A percentile compares a stretch with the other conserved stretches of the same genome.
Evolutionary conservation across 1,139 yeast species (phyloP).

Genomic region (Zygoascus hellenicus): DNA sequence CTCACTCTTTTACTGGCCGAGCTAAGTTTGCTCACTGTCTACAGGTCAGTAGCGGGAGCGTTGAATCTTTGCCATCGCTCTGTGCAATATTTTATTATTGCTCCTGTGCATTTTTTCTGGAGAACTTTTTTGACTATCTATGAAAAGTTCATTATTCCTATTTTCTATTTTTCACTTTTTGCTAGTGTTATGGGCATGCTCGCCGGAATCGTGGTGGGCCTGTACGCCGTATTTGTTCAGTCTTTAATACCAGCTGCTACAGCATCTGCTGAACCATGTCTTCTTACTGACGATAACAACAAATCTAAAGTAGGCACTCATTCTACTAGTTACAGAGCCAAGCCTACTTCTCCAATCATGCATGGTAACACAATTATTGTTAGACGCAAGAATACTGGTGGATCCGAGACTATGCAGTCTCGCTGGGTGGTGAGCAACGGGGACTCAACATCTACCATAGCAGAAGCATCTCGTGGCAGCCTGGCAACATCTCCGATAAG

Average conservation of each 20-base stretch:
- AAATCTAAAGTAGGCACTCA: too few relatives aligned
- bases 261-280: too few relatives aligned
- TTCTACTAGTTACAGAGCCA: not conserved
- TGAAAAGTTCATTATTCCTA: slow-evolving; percentile 21
- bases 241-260: slow-evolving; percentile 16
- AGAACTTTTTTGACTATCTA: slow-evolving; percentile 17
- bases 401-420: slow-evolving; percentile 1
- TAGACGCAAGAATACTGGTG: not conserved
- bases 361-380: not conserved
- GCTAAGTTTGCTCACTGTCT: not conserved
- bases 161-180: slow-evolving; percentile 21
- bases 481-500: too few relatives aligned
- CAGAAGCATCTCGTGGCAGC: too few relatives aligned
- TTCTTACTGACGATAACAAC: too few relatives aligned
- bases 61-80: not conserved
- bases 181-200: slow-evolving; percentile 23
- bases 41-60: not conserved
- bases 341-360: not conserved
- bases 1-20: slow-evolving; percentile 1
- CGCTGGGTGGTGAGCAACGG: not conserved
- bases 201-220: slow-evolving; percentile 24
- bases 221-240: slow-evolving; percentile 20
- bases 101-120: slow-evolving; percentile 19
- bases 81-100: not conserved
- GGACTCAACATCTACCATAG: not conserved